Conservation (phyloP, 225 moss, liverwort and hornwort genomes). For the Pseudisothecium myosuroides region DNA sequence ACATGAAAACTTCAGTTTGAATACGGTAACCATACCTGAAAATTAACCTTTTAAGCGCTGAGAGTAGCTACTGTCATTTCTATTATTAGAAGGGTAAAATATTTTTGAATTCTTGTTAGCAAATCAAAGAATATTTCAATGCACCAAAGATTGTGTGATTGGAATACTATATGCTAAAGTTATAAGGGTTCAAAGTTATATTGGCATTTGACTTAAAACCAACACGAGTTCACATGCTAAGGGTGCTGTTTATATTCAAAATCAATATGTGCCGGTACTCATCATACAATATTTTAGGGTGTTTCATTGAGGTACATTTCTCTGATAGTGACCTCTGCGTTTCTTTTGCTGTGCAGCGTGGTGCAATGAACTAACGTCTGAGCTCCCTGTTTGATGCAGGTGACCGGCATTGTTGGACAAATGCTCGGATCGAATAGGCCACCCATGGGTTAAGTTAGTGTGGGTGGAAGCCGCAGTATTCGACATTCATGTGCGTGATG, state of each 20-base stretch:
- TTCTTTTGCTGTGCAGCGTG: background rate
- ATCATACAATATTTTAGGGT: background rate
- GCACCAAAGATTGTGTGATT: background rate
- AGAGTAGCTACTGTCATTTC: background rate
- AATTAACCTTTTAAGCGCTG: background rate
- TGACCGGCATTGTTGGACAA: slow-evolving; percentile 84
- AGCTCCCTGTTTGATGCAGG: slow-evolving; percentile 16
- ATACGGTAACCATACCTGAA: no score
- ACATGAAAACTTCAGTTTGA: background rate
- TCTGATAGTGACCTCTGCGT: no score
- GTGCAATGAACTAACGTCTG: background rate
- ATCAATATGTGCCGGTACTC: background rate
- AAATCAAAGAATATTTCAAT: background rate
- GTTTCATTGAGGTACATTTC: background rate
- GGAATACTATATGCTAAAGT: background rate
- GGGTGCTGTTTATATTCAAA: background rate
- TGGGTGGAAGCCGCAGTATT: background rate
- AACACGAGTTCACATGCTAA: background rate
- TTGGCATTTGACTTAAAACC: background rate
- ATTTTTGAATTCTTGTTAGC: background rate
- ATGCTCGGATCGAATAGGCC: slow-evolving; percentile 80
- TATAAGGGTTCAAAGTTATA: background rate
- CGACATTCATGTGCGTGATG: background rate
- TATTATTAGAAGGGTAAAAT: background rate
- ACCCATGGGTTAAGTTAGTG: slow-evolving; percentile 13